Percentiles rank a stretch among this genome's conserved stretches.
These are phyloP conservation scores for Trypanosomatidae sp. DNA, from an alignment of 208 protist species.

Conservation along the genomic window DNA sequence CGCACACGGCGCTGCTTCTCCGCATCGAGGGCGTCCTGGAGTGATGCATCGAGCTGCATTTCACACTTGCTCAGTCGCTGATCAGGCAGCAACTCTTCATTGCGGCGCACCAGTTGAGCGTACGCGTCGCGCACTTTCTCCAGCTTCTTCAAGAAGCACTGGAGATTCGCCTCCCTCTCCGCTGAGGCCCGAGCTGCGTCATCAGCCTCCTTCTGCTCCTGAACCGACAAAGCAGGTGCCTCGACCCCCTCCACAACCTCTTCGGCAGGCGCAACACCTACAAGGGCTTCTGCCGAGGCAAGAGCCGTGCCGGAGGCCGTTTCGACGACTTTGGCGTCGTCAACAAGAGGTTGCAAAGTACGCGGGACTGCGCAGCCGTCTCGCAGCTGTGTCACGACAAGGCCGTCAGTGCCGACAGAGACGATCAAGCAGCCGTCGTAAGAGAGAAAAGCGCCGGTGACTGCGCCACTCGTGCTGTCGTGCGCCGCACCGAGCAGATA, in stretches of 20 bases:
- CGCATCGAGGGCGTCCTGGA: conserved; percentile 60
- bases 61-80: conserved; percentile 57
- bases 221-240: conserved; percentile 60
- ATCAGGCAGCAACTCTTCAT: conserved; percentile 48
- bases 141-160: conserved; percentile 65
- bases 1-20: conserved; percentile 74
- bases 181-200: conserved; percentile 68
- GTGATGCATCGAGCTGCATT: conserved; percentile 87
- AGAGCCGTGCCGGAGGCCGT: background rate
- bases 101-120: conserved; percentile 68
- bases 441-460: conserved; percentile 68
- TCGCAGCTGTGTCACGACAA: conserved; percentile 83
- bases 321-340: background rate
- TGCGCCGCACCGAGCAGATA: conserved; percentile 55
- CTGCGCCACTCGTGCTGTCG: conserved; percentile 65
- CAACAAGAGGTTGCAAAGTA: background rate
- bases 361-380: conserved; percentile 23
- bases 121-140: conserved; percentile 61
- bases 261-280: background rate
- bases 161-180: conserved; percentile 76
- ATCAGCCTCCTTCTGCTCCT: conserved; percentile 94
- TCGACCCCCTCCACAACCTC: background rate
- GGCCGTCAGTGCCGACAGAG: conserved; percentile 87
- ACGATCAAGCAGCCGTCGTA: conserved; percentile 90
- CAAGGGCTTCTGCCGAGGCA: background rate